These are phyloP conservation scores for Paraurostyla sp. DNA, from an alignment of 73 alveolate species.

Conservation along the genomic window DNA sequence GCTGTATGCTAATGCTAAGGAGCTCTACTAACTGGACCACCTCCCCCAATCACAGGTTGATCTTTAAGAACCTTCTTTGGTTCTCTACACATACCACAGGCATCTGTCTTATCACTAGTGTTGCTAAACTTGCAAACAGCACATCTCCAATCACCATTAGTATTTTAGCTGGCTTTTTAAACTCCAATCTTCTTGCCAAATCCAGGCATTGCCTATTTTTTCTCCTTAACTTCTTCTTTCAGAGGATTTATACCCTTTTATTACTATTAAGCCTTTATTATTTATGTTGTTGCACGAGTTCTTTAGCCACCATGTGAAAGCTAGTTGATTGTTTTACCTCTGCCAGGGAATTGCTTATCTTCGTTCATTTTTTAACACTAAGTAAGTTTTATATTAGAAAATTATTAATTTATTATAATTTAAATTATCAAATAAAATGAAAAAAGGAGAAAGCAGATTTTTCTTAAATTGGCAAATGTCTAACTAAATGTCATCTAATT, in stretches of 20 bases:
- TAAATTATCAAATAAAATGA: slow-evolving; percentile 42
- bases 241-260: background rate
- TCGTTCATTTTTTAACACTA: background rate
- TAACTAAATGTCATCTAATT: background rate
- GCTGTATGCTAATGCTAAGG: too few species aligned
- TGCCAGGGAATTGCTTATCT: slow-evolving; percentile 44
- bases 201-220: slow-evolving; percentile 34
- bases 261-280: slow-evolving; percentile 38
- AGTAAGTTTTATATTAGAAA: background rate
- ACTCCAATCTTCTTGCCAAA: slow-evolving; percentile 41
- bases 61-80: slow-evolving; percentile 61
- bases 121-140: slow-evolving; percentile 66
- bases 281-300: slow-evolving; percentile 44
- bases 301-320: slow-evolving; percentile 54
- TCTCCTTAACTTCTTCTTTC: background rate
- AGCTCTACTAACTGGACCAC: too few species aligned
- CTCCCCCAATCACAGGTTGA: too few species aligned
- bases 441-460: slow-evolving; percentile 54
- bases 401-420: background rate
- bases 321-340: slow-evolving; percentile 34
- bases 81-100: slow-evolving; percentile 67
- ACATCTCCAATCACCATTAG: slow-evolving; percentile 71
- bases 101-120: slow-evolving; percentile 2
- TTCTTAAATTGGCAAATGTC: slow-evolving; percentile 58
- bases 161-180: background rate